Base-by-base conservation (phyloP, 768 basidiomycete genomes). In the Chalciporus sphaerocephalus region DNA sequence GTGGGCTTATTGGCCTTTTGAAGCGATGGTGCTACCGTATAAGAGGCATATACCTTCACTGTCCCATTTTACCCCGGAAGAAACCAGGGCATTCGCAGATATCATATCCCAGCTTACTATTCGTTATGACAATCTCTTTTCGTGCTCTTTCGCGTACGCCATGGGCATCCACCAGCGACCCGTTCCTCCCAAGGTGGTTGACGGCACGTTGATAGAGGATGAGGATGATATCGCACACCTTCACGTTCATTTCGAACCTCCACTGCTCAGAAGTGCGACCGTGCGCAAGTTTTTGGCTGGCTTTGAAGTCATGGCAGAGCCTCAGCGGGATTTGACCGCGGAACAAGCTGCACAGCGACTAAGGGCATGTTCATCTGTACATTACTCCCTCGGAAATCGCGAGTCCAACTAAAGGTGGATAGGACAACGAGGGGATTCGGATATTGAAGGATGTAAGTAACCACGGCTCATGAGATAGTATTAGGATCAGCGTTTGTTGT, bases 1-100 rank as follows among this genome's bases (percentile, higher is more conserved):
- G 85, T 96, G 93, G 93, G 93, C 92, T 6, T 79, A 80, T 24
- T 96, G 92, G 93, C 93, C 93, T 0, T 96, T 83, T 59, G 93
- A 96, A 63, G 73, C 85, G 15, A 67, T 94, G 55, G 88, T 92
- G 40, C 69, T 92, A 23, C 87, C 89, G 0, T 79, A 85, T 67
- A 78, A 75, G 48, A 75, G 92, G 3, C 93, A 93, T 56, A 80
- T 96, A 38, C 73, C 84, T 0, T 85, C 86, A 4, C 65, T 96
- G 32, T 62, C 71, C 1, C 72, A 83, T 23, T 72, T 95, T 16
- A 74, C 72, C 1, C 54, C 59, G 0, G 76, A 71, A 10, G 93
- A 96, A 66, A 81, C 74, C 52, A 43, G 51, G 0, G 67, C 83
- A 8, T 78, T 90, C 27, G 87, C 92, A 0, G 69, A 80, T 24